Conservation (phyloP, 441 rosid genomes). For the Euphorbia corollata region DNA sequence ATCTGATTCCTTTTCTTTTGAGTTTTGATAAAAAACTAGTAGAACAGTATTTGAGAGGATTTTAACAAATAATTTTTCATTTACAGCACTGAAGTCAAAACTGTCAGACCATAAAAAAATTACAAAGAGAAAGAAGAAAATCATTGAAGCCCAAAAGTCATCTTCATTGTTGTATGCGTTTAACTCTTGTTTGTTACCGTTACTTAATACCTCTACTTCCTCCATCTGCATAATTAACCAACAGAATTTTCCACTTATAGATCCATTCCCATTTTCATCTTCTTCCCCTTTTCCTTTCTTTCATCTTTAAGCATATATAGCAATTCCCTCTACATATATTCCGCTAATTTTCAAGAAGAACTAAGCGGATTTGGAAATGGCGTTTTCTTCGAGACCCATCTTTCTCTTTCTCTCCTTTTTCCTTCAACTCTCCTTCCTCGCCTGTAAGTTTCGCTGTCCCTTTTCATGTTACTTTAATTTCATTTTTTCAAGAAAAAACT, state of each 20-base stretch:
- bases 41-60: too few species aligned
- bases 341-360: constrained; percentile 11
- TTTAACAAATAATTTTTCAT: too few species aligned
- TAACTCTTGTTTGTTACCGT: background rate
- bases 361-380: constrained; percentile 10
- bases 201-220: too few species aligned
- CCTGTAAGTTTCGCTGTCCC: constrained; percentile 31
- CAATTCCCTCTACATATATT: background rate
- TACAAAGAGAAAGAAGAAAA: too few species aligned
- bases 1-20: too few species aligned
- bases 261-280: background rate
- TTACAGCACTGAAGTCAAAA: too few species aligned
- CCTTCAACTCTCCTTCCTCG: constrained; percentile 26
- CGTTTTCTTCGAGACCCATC: constrained; percentile 17
- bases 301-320: background rate
- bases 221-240: background rate
- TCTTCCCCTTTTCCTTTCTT: too few species aligned
- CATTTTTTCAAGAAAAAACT: background rate
- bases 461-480: background rate
- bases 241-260: background rate
- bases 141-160: too few species aligned
- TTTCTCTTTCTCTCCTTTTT: constrained; percentile 31
- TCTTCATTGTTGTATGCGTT: too few species aligned
- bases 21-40: too few species aligned
- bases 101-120: too few species aligned